A percentile compares a stretch with the other conserved stretches of the same genome.
Conservation (phyloP, 176 grass and related monocot species). For the Metroxylon sagu region DNA sequence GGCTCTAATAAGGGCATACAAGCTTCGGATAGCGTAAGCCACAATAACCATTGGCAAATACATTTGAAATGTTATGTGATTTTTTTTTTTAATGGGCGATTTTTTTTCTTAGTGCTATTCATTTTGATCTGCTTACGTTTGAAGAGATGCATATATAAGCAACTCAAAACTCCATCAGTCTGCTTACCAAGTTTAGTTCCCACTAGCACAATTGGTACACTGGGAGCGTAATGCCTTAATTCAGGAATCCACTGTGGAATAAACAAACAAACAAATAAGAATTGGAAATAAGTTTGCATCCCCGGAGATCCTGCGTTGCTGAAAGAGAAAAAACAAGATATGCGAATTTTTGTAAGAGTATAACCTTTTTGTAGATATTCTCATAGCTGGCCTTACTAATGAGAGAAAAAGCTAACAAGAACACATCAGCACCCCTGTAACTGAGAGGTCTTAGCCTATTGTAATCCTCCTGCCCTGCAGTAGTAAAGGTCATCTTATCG, state of each 20-base stretch:
- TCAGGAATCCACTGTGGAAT: slow-evolving; percentile 15
- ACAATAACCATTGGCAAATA: too few species aligned
- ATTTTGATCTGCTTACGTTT: too few species aligned
- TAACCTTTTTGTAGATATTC: slow-evolving; percentile 23
- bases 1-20: too few species aligned
- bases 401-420: slow-evolving; percentile 18
- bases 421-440: slow-evolving; percentile 22
- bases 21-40: too few species aligned
- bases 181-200: slow-evolving; percentile 18
- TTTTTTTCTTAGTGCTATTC: too few species aligned
- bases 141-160: too few species aligned
- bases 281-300: too few species aligned
- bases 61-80: too few species aligned
- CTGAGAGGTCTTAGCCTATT: slow-evolving; percentile 13
- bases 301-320: too few species aligned
- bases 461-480: slow-evolving; percentile 19
- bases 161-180: too few species aligned
- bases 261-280: background rate
- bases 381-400: slow-evolving; percentile 17
- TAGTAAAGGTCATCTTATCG: background rate
- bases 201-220: slow-evolving; percentile 15
- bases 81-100: too few species aligned
- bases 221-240: slow-evolving; percentile 15
- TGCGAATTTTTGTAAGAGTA: background rate
- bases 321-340: too few species aligned